A percentile compares a stretch with the other conserved stretches of the same genome.
Evolutionary conservation across 2,329 filamentous ascomycete genomes (phyloP).

Genomic region (Scortechinia acanthostroma): DNA sequence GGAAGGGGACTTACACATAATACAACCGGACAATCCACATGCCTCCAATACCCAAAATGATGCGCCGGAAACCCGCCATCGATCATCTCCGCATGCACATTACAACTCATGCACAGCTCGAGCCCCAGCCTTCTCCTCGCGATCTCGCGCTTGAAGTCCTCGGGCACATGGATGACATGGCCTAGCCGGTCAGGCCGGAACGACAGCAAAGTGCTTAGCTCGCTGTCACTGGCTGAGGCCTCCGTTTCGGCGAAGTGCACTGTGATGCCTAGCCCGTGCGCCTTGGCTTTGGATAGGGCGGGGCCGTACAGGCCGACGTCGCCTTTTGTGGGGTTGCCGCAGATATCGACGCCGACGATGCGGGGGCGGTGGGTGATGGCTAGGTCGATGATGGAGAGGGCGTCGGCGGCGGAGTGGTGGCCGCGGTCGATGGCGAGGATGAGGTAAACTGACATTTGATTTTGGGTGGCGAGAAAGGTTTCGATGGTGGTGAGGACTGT

Average conservation of each 20-base stretch:
- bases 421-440: conserved; percentile 72
- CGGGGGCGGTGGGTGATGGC: conserved; percentile 41
- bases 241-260: conserved; percentile 73
- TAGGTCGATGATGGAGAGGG: conserved; percentile 55
- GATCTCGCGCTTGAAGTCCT: conserved; percentile 49
- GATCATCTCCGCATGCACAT: conserved; percentile 71
- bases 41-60: conserved; percentile 71
- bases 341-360: conserved; percentile 72
- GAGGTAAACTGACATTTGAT: conserved; percentile 49
- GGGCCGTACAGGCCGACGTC: conserved; percentile 50
- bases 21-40: conserved; percentile 50
- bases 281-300: conserved; percentile 49
- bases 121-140: conserved; percentile 47
- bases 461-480: conserved; percentile 30
- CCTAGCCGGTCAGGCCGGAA: conserved; percentile 66
- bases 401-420: conserved; percentile 46
- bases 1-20: conserved; percentile 53
- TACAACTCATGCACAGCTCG: conserved; percentile 75
- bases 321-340: conserved; percentile 65
- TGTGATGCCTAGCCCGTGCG: conserved; percentile 52
- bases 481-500: conserved; percentile 60
- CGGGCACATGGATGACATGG: conserved; percentile 71
- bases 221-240: conserved; percentile 42
- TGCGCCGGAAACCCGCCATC: conserved; percentile 59
- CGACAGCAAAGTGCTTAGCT: conserved; percentile 56